Evolutionary conservation across 352 stramenopile genomes (phyloP), one percentile per base, ranked within the genome.

Genomic region (Phytophthora sp.): DNA sequence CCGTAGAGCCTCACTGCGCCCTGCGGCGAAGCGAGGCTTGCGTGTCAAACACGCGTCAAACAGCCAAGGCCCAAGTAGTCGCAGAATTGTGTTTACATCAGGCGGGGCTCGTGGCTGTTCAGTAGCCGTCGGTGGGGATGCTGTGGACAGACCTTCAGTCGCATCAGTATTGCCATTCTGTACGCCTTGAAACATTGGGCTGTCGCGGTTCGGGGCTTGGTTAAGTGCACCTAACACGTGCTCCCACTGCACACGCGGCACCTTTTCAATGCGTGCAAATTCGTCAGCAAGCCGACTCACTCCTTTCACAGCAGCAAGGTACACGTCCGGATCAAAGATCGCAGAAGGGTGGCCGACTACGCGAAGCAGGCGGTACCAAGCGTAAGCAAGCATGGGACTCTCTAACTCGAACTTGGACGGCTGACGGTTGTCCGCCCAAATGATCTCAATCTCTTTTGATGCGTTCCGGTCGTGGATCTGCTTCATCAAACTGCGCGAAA

Each of bases 31-130:
- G 13, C 83, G 82, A 7, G 70, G 66, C 21, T 86, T 89, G 11
- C 88, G 86, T 13, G 77, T 92, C 41, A 96, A 67, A 36, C 81
- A 94, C 6, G 88, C 88, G 39, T 96, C 88, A 67, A 96, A 96
- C 0, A 96, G 61, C 88, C 88, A 96, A 12, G 88, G 86, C 3
- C 88, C 88, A 15, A 96, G 71, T 50, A 96, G 46, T 7, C 88
- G 73, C 24, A 96, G 49, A 29, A 96, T 86, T 1, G 88, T 90
- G 63, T 96, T 96, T 18, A 94, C 83, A 54, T 96, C 88, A 27
- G 88, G 88, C n/a, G 88, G 84, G 16, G 82, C 81, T 51, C 84
- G 74, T 7, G 81, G 69, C 39, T 84, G 81, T 6, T 73, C 64
- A 4, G 57, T 41, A 1, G 46, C 71, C 9, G 39, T 69, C 31